Conservation (phyloP, 208 protist genomes). For the Histomonas meleagridis region DNA sequence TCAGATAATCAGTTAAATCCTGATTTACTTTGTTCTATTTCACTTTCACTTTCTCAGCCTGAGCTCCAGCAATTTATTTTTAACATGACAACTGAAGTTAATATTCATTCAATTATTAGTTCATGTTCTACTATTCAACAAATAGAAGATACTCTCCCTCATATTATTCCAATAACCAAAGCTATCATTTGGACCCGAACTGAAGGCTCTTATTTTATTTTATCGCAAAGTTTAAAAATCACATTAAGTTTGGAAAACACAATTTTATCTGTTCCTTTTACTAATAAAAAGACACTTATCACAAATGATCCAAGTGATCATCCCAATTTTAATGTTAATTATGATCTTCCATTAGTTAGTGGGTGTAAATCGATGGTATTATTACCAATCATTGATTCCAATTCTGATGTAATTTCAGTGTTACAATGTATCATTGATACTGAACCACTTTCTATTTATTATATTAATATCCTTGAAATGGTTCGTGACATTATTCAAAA, state of each 20-base stretch:
- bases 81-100: slow-evolving; percentile 18
- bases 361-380: background rate
- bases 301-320: background rate
- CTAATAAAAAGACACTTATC: background rate
- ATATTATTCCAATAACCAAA: background rate
- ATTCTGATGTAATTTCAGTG: background rate
- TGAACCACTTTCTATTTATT: background rate
- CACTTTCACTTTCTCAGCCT: background rate
- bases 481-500: background rate
- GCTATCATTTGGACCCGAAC: background rate
- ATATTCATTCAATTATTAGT: background rate
- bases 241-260: background rate
- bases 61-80: slow-evolving; percentile 3
- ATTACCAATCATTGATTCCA: background rate
- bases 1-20: background rate
- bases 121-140: background rate
- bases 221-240: background rate
- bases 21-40: slow-evolving; percentile 1
- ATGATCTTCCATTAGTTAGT: background rate
- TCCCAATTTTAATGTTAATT: background rate
- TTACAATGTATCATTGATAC: background rate
- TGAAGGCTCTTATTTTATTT: background rate
- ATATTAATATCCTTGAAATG: background rate
- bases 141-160: background rate
- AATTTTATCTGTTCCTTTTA: background rate